Percentiles rank a stretch among this genome's conserved stretches.
phyloP scores from a whole-genome alignment of 2,329 filamentous ascomycete species.

The Tolypocladium sp. region DNA sequence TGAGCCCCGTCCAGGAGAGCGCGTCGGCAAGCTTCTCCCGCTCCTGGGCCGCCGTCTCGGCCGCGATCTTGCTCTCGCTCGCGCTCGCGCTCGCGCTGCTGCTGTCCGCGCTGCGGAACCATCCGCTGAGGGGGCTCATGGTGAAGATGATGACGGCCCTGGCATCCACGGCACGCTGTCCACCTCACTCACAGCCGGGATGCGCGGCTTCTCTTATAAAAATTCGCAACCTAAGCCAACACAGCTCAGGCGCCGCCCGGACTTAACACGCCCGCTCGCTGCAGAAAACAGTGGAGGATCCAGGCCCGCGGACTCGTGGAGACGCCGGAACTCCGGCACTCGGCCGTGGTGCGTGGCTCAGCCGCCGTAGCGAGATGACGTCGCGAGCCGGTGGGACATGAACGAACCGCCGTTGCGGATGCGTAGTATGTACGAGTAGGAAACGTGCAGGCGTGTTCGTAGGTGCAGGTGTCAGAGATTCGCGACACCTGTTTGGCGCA shows the following conservation, averaged over 20 bases:
- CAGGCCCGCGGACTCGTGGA: background rate
- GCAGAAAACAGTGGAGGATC: background rate
- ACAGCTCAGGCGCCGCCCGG: background rate
- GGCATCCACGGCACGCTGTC: background rate
- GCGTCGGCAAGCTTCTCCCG: constrained; percentile 49
- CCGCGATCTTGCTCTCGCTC: constrained; percentile 18
- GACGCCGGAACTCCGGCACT: background rate
- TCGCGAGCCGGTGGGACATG: background rate
- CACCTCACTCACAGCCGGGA: background rate
- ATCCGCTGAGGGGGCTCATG: constrained; percentile 41
- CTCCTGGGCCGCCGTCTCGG: constrained; percentile 22
- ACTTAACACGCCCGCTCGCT: background rate
- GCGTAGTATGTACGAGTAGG: background rate
- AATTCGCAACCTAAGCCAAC: background rate
- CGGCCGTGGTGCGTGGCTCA: background rate
- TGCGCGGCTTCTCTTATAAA: background rate
- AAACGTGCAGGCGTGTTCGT: background rate
- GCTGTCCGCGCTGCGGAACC: constrained; percentile 37
- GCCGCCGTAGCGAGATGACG: background rate
- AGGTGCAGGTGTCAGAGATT: background rate
- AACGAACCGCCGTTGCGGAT: background rate
- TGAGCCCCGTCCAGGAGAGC: constrained; percentile 56
- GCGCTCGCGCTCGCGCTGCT: constrained; percentile 16
- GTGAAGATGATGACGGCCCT: constrained; percentile 2
- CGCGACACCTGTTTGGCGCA: background rate